Evolutionary conservation across 352 stramenopile genomes (phyloP).

Genomic region (Phytophthora syringae): DNA sequence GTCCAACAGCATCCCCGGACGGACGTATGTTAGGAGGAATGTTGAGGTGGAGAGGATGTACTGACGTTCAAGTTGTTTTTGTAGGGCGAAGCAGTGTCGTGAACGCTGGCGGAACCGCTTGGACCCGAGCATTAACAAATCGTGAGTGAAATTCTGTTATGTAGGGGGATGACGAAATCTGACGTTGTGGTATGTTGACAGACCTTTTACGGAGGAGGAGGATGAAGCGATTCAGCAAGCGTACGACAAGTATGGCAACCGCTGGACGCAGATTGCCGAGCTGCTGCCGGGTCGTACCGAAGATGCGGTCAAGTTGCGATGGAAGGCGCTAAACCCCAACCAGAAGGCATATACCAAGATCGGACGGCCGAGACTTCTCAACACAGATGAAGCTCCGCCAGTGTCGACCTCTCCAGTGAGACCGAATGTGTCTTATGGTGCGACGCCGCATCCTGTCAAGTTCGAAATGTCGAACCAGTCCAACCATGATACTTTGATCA

Average conservation of each 20-base stretch:
- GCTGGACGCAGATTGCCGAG: constrained; percentile 89
- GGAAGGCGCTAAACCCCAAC: constrained; percentile 86
- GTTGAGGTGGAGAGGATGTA: neutral
- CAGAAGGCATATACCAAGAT: constrained; percentile 79
- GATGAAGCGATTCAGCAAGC: constrained; percentile 79
- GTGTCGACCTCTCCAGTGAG: constrained; percentile 40
- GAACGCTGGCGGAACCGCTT: constrained; percentile 97
- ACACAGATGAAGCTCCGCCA: constrained; percentile 46
- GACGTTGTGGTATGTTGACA: too few species aligned
- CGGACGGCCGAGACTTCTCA: constrained; percentile 68
- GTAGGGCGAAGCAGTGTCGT: constrained; percentile 94
- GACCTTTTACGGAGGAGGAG: constrained; percentile 69
- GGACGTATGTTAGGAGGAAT: constrained; percentile 50
- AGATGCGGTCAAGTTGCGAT: constrained; percentile 83
- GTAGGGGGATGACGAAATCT: too few species aligned
- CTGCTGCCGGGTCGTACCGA: constrained; percentile 78
- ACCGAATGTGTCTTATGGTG: constrained; percentile 21
- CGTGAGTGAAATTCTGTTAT: constrained; percentile 49
- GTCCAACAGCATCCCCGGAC: constrained; percentile 67
- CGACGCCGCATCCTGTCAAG: constrained; percentile 12
- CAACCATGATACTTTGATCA: too few species aligned
- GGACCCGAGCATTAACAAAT: constrained; percentile 93
- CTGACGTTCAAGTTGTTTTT: neutral
- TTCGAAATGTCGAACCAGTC: constrained; percentile 17
- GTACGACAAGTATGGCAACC: constrained; percentile 86